Evolutionary conservation across 306 rosid genomes (phyloP).

Genomic region (Neltuma alba): DNA sequence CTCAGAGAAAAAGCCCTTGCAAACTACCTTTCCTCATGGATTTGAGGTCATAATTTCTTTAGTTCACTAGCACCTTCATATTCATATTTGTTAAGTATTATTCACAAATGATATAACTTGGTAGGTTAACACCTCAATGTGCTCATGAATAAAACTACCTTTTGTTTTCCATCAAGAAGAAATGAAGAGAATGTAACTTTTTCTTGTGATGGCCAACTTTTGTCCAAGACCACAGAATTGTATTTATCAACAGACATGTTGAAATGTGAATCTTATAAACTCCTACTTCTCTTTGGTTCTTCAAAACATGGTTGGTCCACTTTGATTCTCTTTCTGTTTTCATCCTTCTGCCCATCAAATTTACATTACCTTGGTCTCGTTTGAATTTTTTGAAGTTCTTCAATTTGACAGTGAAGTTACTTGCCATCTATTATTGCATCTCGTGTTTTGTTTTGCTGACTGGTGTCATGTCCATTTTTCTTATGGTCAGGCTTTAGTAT

Average conservation of each 20-base stretch:
- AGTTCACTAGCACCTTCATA: constrained; percentile 22
- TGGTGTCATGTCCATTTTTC: constrained; percentile 32
- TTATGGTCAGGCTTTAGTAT: constrained; percentile 77
- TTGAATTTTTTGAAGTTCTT: neutral
- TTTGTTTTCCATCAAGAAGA: constrained; percentile 21
- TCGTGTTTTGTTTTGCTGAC: neutral
- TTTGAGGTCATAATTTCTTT: constrained; percentile 69
- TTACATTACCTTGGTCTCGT: neutral
- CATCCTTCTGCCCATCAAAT: neutral
- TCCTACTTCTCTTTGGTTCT: neutral
- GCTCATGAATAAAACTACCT: constrained; percentile 9
- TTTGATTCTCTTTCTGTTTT: neutral
- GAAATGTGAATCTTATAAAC: constrained; percentile 31
- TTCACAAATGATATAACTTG: constrained; percentile 23
- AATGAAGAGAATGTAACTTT: constrained; percentile 1
- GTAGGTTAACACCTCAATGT: constrained; percentile 19
- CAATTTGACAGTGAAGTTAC: neutral
- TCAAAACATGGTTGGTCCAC: neutral
- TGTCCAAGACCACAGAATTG: constrained; percentile 17
- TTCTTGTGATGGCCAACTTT: constrained; percentile 26
- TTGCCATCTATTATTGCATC: neutral
- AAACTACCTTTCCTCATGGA: constrained; percentile 75
- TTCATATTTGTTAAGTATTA: constrained; percentile 2
- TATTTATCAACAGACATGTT: constrained; percentile 6
- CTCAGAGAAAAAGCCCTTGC: constrained; percentile 56